Conservation (phyloP, 768 basidiomycete genomes). For the Kwoniella sp. region DNA sequence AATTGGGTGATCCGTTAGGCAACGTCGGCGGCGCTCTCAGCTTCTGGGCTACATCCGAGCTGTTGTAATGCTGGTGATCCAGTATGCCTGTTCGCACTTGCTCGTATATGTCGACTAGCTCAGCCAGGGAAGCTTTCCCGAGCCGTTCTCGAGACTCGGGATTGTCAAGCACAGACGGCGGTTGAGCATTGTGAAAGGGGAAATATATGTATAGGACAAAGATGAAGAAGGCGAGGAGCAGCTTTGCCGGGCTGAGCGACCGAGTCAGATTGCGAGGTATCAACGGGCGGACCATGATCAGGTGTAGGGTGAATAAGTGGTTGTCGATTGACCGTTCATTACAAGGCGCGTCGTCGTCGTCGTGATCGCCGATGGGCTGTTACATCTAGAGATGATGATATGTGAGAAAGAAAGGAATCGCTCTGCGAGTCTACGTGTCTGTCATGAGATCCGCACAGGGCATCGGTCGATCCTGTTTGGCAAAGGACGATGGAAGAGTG, state of each 20-base stretch:
- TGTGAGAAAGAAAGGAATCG: no score
- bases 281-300: neutral
- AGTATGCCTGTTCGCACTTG: conserved; percentile 4
- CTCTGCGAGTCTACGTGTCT: no score
- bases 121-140: neutral
- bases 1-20: conserved; percentile 14
- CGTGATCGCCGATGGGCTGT: no score
- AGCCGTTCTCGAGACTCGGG: neutral
- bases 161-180: neutral
- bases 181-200: neutral
- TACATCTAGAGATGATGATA: no score
- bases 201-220: conserved; percentile 5
- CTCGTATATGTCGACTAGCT: conserved; percentile 13
- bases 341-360: no score
- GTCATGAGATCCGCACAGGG: neutral
- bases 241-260: conserved; percentile 8
- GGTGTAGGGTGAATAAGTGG: neutral
- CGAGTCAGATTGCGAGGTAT: neutral
- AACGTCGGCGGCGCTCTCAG: conserved; percentile 10
- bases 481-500: neutral
- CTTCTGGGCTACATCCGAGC: conserved; percentile 2
- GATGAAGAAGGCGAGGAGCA: conserved; percentile 5
- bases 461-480: no score
- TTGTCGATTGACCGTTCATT: neutral
- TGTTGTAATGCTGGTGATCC: conserved; percentile 5